Evolutionary conservation across 768 basidiomycete species (phyloP), one percentile per base, ranked within the genome.

Genomic region (Chalciporus piperatus): DNA sequence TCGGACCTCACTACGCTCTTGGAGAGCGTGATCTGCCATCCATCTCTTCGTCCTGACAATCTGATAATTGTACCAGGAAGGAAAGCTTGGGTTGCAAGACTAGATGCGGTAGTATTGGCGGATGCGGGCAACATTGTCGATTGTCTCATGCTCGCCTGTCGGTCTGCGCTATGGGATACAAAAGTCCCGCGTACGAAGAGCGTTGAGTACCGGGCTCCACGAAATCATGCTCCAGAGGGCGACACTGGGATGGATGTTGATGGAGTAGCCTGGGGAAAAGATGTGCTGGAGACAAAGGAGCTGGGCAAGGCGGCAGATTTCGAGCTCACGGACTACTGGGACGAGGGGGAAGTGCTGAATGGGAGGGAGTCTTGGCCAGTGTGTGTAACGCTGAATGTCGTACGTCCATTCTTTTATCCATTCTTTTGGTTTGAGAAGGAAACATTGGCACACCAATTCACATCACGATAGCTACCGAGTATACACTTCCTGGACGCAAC

Each of bases 251-350:
- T 84, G 81, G 81, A 88, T 57, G 69, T 81, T 4, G 83, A 87
- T 12, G 41, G 2, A 4, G 52, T 74, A 30, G 70, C 70, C 25
- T 50, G 41, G 33, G 53, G 46, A 4, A 42, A 39, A 35, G 84
- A 83, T 55, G 77, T 81, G 2, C 79, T 89, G 37, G 82, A 83
- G 57, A 86, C 83, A 14, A 73, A 81, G 35, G 57, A 54, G 30
- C 67, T 73, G 33, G 65, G 64, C 20, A 67, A 68, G 9, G 87
- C 83, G 11, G 80, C 82, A 9, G 92, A 95, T 66, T 94, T 94
- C 58, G 92, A 95, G 70, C 76, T 94, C 19, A 78, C 83, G 11
- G 92, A 95, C 65, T 89, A 85, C 55, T 92, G 89, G 89, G 91
- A 91, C 60, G 89, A 90, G 56, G 92, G 92, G 0, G 85, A 84